Percentiles rank a stretch among this genome's conserved stretches.
Evolutionary conservation across 768 basidiomycete genomes (phyloP).

Genomic region (Agrocybe praecox): DNA sequence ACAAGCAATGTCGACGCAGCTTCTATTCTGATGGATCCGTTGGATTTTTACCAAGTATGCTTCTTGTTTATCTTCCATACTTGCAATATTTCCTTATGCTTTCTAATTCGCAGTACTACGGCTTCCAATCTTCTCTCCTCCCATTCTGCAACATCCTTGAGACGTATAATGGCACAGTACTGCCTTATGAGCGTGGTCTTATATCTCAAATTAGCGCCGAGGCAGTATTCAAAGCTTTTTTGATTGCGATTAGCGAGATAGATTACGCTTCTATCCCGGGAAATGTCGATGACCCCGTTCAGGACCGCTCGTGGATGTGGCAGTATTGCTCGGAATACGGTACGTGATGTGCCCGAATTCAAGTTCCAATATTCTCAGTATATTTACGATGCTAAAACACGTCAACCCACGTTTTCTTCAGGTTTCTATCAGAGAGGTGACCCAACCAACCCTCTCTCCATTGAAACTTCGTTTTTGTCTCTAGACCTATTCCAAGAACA

Average conservation of each 20-base stretch:
- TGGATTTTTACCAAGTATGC: constrained; percentile 48
- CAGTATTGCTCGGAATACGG: constrained; percentile 58
- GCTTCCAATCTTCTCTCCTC: constrained; percentile 42
- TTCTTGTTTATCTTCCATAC: background rate
- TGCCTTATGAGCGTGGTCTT: constrained; percentile 39
- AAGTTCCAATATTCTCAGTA: background rate
- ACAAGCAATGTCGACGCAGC: constrained; percentile 43
- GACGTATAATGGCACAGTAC: constrained; percentile 41
- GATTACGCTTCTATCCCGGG: constrained; percentile 48
- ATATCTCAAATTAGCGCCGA: constrained; percentile 34
- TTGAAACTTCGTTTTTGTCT: constrained; percentile 48
- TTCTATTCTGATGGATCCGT: constrained; percentile 48
- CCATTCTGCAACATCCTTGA: constrained; percentile 53
- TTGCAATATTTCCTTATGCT: background rate
- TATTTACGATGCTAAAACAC: background rate
- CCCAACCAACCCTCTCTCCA: constrained; percentile 43
- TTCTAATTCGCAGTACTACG: constrained; percentile 40
- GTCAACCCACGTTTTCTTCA: constrained; percentile 14
- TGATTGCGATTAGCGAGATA: constrained; percentile 42
- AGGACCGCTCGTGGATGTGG: constrained; percentile 53
- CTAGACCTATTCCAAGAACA: constrained; percentile 46
- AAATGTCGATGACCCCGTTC: constrained; percentile 41
- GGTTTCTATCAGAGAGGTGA: constrained; percentile 53
- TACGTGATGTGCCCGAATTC: constrained; percentile 14
- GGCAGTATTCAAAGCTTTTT: constrained; percentile 39